These are phyloP conservation scores for Mortierella sp. DNA, from an alignment of 371 early-diverging fungal genomes.

Conservation along the genomic window DNA sequence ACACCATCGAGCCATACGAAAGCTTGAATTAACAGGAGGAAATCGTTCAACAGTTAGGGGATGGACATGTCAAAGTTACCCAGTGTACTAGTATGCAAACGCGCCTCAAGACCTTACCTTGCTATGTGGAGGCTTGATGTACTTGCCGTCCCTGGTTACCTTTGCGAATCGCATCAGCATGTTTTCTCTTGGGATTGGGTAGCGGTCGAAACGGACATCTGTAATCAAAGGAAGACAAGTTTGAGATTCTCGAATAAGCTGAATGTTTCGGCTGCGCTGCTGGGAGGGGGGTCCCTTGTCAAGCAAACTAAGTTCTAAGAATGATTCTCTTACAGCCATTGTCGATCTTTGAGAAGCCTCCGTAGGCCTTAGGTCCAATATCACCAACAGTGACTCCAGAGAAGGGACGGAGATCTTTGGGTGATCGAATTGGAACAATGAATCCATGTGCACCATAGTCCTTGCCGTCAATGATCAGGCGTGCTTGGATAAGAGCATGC, in stretches of 20 bases:
- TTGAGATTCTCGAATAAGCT: neutral
- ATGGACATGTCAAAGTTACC: neutral
- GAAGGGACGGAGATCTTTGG: slow-evolving; percentile 71
- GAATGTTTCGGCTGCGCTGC: neutral
- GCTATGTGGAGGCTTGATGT: slow-evolving; percentile 65
- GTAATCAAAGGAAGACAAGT: neutral
- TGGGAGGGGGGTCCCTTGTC: neutral
- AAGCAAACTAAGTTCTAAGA: neutral
- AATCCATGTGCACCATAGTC: slow-evolving; percentile 85
- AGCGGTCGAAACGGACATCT: slow-evolving; percentile 74
- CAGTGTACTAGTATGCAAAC: neutral
- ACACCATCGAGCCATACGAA: slow-evolving; percentile 83
- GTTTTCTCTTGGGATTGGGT: slow-evolving; percentile 80
- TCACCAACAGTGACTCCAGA: slow-evolving; percentile 90
- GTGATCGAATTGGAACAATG: slow-evolving; percentile 85
- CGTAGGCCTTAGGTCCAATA: slow-evolving; percentile 86
- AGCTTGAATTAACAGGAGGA: slow-evolving; percentile 57
- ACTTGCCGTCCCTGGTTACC: slow-evolving; percentile 74
- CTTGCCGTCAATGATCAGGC: slow-evolving; percentile 78
- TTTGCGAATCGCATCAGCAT: slow-evolving; percentile 84
- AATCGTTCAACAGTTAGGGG: neutral
- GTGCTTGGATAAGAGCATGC: slow-evolving; percentile 88
- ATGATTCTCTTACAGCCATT: slow-evolving; percentile 82
- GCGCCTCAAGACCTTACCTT: slow-evolving; percentile 25
- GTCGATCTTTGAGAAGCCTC: slow-evolving; percentile 77